These are phyloP conservation scores for Scytalidium sp. DNA, from an alignment of 2,329 filamentous ascomycete species.

Conservation along the genomic window DNA sequence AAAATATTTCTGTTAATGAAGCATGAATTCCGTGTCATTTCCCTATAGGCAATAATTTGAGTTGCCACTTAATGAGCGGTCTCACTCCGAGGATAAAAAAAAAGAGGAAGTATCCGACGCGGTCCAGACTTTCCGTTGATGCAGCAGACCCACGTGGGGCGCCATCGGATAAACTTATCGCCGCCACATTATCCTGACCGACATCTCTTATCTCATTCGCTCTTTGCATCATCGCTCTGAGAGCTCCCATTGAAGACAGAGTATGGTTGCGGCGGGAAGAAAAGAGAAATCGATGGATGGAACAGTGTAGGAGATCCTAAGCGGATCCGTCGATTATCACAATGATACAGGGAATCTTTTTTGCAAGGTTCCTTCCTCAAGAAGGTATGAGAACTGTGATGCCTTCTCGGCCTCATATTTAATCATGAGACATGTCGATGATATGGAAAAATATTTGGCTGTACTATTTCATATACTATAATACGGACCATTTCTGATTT, in stretches of 20 bases:
- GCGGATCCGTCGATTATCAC: slow-evolving; percentile 11
- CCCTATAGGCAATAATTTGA: neutral
- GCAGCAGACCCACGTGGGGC: neutral
- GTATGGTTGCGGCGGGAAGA: no score
- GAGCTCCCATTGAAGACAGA: no score
- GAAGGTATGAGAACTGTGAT: slow-evolving; percentile 44
- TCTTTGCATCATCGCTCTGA: no score
- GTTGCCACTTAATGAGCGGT: no score
- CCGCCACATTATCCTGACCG: neutral
- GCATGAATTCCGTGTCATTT: neutral
- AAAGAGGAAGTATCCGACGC: no score
- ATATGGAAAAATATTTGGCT: neutral
- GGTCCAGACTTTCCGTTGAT: no score
- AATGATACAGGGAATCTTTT: slow-evolving; percentile 71
- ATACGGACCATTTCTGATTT: neutral
- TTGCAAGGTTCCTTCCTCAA: slow-evolving; percentile 64
- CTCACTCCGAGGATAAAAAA: no score
- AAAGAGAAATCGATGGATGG: no score
- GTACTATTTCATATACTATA: neutral
- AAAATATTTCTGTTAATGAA: neutral
- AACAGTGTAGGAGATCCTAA: no score
- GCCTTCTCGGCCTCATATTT: neutral
- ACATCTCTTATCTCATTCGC: neutral
- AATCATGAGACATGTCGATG: neutral
- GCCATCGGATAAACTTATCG: neutral